phyloP scores from a whole-genome alignment of 116 monocot genomes.

The Zostera marina region DNA sequence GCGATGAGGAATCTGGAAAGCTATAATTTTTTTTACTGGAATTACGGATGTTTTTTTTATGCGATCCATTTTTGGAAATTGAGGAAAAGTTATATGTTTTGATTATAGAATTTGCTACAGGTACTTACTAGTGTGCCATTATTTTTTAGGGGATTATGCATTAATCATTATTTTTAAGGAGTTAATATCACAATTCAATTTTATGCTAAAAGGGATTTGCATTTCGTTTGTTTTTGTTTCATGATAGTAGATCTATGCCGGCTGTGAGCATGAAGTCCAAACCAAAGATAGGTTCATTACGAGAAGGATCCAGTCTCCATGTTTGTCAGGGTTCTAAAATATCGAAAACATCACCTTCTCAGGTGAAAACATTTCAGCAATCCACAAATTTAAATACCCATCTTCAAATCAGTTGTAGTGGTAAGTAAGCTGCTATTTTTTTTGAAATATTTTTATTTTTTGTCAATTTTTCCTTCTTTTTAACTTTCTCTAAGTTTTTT shows the following conservation, averaged over 20 bases:
- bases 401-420: slow-evolving; percentile 6
- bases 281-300: slow-evolving; percentile 12
- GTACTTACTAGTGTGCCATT: no score
- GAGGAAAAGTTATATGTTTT: no score
- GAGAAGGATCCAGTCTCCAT: slow-evolving; percentile 10
- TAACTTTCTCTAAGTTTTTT: not conserved
- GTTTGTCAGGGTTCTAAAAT: slow-evolving; percentile 22
- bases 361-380: slow-evolving; percentile 11
- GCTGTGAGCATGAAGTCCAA: slow-evolving; percentile 27
- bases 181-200: no score
- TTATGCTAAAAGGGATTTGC: not conserved
- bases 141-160: no score
- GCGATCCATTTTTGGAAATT: no score
- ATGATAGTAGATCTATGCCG: slow-evolving; percentile 22
- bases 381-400: not conserved
- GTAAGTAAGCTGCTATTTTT: slow-evolving; percentile 8
- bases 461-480: not conserved
- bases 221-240: slow-evolving; percentile 16
- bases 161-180: no score
- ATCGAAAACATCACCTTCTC: slow-evolving; percentile 13
- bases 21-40: no score
- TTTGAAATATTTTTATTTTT: not conserved
- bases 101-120: no score
- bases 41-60: no score
- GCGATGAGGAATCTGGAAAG: no score